Base-by-base conservation (phyloP, 1,284 basidiomycete genomes). In the Trichosporon sp. region DNA sequence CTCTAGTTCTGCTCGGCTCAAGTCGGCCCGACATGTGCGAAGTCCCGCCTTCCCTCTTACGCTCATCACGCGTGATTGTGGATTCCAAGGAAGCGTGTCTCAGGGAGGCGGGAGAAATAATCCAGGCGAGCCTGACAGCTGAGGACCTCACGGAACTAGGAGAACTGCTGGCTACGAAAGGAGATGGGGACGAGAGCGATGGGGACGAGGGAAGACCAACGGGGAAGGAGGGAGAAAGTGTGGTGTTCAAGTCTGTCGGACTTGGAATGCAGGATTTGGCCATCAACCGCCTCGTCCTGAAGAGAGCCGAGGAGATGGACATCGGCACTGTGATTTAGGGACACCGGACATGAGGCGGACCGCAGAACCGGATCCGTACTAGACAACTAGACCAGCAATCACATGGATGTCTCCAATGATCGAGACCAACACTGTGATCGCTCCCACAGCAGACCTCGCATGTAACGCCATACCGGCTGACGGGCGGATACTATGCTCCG, bases 1-100 rank as follows among this genome's bases (percentile, higher is more conserved):
- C 92, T 75, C 76, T 95, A 59, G 89, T 92, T 71, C 84, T 94
- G 2, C 88, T 93, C 40, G 92, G 93, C 21, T 63, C 59, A 16
- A 63, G 59, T 12, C 12, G 59, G 59, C 59, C 59, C 4, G 31
- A n/a, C 6, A 63, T 63, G 59, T 63, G 59, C 32, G 59, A 63
- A 10, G 59, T 12, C 1, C 59, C 59, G 59, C 59, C 32, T 2
- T 12, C 14, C 2, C 32, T 63, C 4, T 14, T 63, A 8, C 59
- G 32, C 2, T 7, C 14, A 6, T 4, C 59, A 2, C 16, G 31
- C 1, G 59, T 63, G 14, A 10, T 63, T 2, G 59, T 63, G 6
- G 59, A 63, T 10, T 63, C 59, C 16, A 14, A 31, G 7, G 59
- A 63, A 16, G 59, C 59, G 1, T 63, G 59, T 6, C 32, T 63